Conservation (phyloP, 352 stramenopile species). For the Detonula confervacea region DNA sequence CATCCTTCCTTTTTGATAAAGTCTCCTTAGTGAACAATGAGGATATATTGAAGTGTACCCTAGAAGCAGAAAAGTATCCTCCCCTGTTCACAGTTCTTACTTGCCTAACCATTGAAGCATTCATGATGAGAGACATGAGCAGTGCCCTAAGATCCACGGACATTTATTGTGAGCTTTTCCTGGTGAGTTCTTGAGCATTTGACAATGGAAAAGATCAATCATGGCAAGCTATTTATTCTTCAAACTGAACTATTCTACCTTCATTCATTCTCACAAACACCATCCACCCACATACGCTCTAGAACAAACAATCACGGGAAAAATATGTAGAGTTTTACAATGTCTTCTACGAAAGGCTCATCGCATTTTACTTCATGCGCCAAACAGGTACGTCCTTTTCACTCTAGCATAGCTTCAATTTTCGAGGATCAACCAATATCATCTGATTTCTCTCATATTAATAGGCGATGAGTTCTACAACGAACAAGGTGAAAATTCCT, state of each 20-base stretch:
- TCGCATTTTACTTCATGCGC: slow-evolving; percentile 25
- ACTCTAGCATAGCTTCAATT: too few species aligned
- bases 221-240: neutral
- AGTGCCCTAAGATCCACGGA: slow-evolving; percentile 10
- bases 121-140: slow-evolving; percentile 31
- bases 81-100: neutral
- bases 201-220: neutral
- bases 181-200: slow-evolving; percentile 4
- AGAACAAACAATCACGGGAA: neutral
- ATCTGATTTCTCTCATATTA: too few species aligned
- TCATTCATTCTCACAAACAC: neutral
- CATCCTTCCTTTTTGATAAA: slow-evolving; percentile 17
- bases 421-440: too few species aligned
- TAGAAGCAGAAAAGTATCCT: slow-evolving; percentile 6
- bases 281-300: neutral
- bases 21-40: slow-evolving; percentile 11
- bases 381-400: slow-evolving; percentile 10
- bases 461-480: slow-evolving; percentile 13
- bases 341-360: slow-evolving; percentile 28
- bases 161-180: neutral
- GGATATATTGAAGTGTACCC: slow-evolving; percentile 12
- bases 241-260: neutral
- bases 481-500: slow-evolving; percentile 12
- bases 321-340: slow-evolving; percentile 5
- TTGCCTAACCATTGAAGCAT: neutral